Conservation (phyloP, 1,139 yeast species). For the Kodamaea sp. region DNA sequence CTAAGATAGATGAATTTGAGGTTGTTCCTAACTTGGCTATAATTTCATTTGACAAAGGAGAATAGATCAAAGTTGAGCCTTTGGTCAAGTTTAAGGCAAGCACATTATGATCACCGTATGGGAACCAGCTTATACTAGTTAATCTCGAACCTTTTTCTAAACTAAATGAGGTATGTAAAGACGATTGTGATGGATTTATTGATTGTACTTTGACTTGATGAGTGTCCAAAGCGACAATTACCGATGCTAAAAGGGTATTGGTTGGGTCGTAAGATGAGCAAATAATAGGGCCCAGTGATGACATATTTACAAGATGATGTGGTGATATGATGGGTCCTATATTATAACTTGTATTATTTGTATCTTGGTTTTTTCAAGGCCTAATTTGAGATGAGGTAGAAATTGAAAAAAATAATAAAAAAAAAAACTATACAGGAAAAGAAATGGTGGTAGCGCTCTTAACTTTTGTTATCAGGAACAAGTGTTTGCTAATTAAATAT, state of each 20-base stretch:
- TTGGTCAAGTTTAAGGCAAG: slow-evolving; percentile 64
- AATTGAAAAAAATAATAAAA: no score
- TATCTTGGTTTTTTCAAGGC: not conserved
- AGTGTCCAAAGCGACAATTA: slow-evolving; percentile 65
- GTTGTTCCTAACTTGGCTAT: slow-evolving; percentile 49
- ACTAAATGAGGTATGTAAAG: slow-evolving; percentile 40
- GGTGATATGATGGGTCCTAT: not conserved
- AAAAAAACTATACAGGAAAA: no score
- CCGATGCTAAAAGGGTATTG: slow-evolving; percentile 63
- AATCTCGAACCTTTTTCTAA: slow-evolving; percentile 56
- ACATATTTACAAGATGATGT: not conserved
- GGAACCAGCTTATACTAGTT: slow-evolving; percentile 56
- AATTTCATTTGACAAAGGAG: slow-evolving; percentile 62
- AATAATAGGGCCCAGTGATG: slow-evolving; percentile 23
- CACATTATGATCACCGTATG: slow-evolving; percentile 36
- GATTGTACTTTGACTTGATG: slow-evolving; percentile 70
- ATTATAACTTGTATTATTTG: not conserved
- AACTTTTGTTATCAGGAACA: no score
- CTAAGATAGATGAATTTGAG: slow-evolving; percentile 50
- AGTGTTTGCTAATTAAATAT: no score
- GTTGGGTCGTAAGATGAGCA: slow-evolving; percentile 50
- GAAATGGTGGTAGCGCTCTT: no score
- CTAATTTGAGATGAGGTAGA: not conserved
- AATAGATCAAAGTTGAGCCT: slow-evolving; percentile 63
- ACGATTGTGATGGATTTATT: slow-evolving; percentile 33